Evolutionary conservation across 768 basidiomycete genomes (phyloP).

Genomic region (Amanita inopinata): DNA sequence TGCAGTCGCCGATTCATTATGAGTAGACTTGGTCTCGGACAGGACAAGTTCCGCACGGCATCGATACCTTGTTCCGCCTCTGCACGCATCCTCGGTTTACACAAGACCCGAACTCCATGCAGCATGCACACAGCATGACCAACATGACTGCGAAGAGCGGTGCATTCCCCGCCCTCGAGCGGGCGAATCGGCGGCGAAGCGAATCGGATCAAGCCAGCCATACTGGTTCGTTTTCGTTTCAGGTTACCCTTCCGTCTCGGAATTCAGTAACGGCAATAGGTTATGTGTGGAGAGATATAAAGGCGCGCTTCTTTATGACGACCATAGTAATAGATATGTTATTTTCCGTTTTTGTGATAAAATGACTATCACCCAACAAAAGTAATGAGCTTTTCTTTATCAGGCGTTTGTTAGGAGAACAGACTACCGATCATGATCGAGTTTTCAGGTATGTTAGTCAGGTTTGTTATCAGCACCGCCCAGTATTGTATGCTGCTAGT

Average conservation of each 20-base stretch:
- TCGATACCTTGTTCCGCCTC: not conserved
- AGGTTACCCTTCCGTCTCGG: not conserved
- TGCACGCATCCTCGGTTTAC: not conserved
- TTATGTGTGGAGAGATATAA: not conserved
- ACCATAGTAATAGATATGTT: too few relatives aligned
- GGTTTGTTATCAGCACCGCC: not conserved
- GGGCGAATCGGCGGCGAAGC: not conserved
- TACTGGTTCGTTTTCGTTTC: not conserved
- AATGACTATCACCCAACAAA: too few relatives aligned
- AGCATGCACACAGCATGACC: too few relatives aligned
- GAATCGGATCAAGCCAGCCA: conserved; percentile 2
- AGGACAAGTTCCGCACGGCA: not conserved
- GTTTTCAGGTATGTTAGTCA: not conserved
- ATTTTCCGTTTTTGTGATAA: too few relatives aligned
- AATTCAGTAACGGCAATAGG: conserved; percentile 1
- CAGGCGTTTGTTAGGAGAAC: too few relatives aligned
- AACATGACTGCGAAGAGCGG: not conserved
- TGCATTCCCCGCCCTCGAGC: not conserved
- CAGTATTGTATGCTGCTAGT: not conserved
- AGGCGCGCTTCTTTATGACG: too few relatives aligned
- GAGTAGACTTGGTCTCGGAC: not conserved
- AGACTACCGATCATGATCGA: conserved; percentile 9
- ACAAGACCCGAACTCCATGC: too few relatives aligned
- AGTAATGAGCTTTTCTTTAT: too few relatives aligned
- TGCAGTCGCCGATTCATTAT: not conserved